Base-by-base conservation (phyloP, 1,139 yeast genomes). In the Yarrowia galli region DNA sequence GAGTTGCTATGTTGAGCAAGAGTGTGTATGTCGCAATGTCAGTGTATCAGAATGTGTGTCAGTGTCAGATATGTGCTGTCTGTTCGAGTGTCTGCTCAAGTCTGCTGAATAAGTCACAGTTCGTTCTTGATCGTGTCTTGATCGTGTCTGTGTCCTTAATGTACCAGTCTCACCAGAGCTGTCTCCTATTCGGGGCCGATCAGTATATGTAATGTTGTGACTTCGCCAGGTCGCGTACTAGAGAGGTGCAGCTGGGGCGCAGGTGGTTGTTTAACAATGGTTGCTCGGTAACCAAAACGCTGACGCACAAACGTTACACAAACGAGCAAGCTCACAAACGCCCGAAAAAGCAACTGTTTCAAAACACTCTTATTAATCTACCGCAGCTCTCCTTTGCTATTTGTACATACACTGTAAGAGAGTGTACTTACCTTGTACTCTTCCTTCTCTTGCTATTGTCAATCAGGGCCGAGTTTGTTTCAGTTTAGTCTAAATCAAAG, bases 251-350 rank as follows among this genome's bases (percentile, higher is more conserved):
- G 63, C 63, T 56, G 63, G 48, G 38, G 42, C 38, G 63, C 63
- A 56, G 63, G 63, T 56, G 46, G 36, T 42, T 56, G 48, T 56
- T 40, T 56, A 42, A 40, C 63, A 56, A 42, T 56, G 46, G 63
- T 56, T 56, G 48, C 63, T 42, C 46, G 48, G 63, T 15, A 56
- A 56, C 63, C 45, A 36, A 23, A 23, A 5, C 8, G 4, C 8
- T 28, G 49, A 25, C 32, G 38, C 45, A 53, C 58, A 36, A 28
- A 53, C 43, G 43, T 53, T 38, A 20, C 45, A 53, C 43, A 53
- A 32, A 51, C 42, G 28, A 16, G 42, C 28, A 22, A 13, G 16
- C 42, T 4, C 40, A 32, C 16, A 15, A 28, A 48, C 28, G 16
- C 15, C 36, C 16, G 8, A 32, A 32, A 49, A 32, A 49, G 40